Percentiles rank a stretch among this genome's conserved stretches.
These are phyloP conservation scores for Auriculariales sp. DNA, from an alignment of 768 basidiomycete species.

Conservation along the genomic window DNA sequence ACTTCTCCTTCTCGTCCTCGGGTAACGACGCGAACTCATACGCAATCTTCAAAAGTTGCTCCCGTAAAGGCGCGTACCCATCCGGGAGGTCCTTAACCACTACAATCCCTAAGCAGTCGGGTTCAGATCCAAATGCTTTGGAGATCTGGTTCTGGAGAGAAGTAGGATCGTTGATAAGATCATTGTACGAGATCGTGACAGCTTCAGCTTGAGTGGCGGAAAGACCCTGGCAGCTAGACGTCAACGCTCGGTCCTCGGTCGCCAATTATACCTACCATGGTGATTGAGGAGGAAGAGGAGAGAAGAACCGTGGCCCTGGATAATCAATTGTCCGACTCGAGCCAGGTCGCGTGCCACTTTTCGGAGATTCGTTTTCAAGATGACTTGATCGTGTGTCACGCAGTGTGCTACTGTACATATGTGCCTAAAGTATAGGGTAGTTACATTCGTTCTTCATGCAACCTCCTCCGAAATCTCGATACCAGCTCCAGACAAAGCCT, in stretches of 20 bases:
- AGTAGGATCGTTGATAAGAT: constrained; percentile 37
- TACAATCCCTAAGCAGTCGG: constrained; percentile 66
- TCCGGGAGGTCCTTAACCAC: constrained; percentile 69
- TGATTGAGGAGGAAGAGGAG: too few species aligned
- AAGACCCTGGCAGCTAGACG: constrained; percentile 1
- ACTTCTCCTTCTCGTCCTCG: constrained; percentile 51
- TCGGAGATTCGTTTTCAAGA: background rate
- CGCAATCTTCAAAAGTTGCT: constrained; percentile 58
- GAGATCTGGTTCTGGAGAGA: constrained; percentile 45
- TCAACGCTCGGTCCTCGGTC: too few species aligned
- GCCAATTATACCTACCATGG: too few species aligned
- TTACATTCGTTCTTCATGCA: too few species aligned
- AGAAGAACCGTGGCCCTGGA: too few species aligned
- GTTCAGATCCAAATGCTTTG: constrained; percentile 67
- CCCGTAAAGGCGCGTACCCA: constrained; percentile 46
- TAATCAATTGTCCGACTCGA: background rate
- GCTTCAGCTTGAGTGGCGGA: constrained; percentile 26
- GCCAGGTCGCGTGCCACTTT: background rate
- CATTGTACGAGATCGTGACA: constrained; percentile 47
- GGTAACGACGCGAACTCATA: constrained; percentile 64
- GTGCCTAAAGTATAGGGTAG: too few species aligned
- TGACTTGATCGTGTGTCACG: background rate
- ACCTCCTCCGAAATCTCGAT: background rate
- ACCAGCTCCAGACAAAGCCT: constrained; percentile 28
- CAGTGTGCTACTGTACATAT: too few species aligned